phyloP scores from a whole-genome alignment of 2,329 filamentous ascomycete genomes.

The Monilinia polystroma region DNA sequence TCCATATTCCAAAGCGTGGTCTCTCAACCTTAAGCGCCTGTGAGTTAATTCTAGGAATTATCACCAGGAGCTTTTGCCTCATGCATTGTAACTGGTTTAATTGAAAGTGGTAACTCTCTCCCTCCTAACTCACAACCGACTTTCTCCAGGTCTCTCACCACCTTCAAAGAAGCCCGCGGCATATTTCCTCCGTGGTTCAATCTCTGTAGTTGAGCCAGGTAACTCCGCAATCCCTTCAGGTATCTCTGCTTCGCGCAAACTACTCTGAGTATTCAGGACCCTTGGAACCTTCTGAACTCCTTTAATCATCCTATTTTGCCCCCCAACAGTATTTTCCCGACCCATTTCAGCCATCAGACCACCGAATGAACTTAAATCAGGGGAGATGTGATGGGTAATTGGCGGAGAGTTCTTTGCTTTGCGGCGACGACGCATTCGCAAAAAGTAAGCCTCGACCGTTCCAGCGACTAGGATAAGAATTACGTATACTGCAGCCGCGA shows the following conservation, averaged over 20 bases:
- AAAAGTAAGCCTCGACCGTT: neutral
- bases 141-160: neutral
- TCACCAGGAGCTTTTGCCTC: neutral
- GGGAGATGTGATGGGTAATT: neutral
- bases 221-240: neutral
- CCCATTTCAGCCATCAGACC: slow-evolving; percentile 8
- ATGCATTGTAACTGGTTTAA: neutral
- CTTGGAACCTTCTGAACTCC: neutral
- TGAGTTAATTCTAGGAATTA: neutral
- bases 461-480: neutral
- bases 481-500: too few relatives aligned
- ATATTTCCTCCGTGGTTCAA: fast-evolving
- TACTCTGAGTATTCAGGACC: neutral
- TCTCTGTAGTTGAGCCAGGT: neutral
- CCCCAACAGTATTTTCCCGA: neutral
- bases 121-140: neutral
- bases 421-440: neutral
- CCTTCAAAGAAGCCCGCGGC: neutral
- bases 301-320: neutral
- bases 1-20: neutral
- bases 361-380: neutral
- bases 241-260: neutral
- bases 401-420: neutral
- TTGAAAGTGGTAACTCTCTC: neutral
- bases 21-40: too few relatives aligned